Evolutionary conservation across 176 grass and related monocot genomes (phyloP), one percentile per base, ranked within the genome.

Genomic region (Poa pratensis): DNA sequence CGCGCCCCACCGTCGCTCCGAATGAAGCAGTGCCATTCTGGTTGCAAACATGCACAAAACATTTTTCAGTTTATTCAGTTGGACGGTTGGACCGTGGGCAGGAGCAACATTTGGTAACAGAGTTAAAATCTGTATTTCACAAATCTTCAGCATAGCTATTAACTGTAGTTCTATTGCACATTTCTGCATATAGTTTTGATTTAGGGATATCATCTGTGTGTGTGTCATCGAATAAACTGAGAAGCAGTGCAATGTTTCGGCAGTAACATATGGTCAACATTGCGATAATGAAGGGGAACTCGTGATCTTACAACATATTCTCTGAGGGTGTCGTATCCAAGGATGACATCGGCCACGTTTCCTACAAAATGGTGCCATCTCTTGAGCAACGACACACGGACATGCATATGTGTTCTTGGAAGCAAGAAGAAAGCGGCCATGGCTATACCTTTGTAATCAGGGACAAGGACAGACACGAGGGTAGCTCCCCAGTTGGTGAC

Each of bases 401-500:
- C 11, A 30, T 18, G 23, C 27, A 67, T 35, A 67, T 69, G 40
- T 4, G 45, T 48, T 48, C 43, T 46, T 82, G 51, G 37, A 58
- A 63, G 14, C 23, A 80, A 9, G n/a, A 71, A 12, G 17, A 24
- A 52, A 10, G 15, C 72, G 0, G 72, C 28, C 11, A 10, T 45
- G 48, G 9, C 39, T 11, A 10, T 51, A 92, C 93, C 93, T 90
- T 89, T 89, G 60, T 75, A 82, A 39, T 98, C 96, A 16, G 96
- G 96, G 37, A 95, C 73, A 58, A 92, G 39, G 77, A 91, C 83
- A 1, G 91, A 92, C 62, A 84, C 78, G n/a, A 95, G 54, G 15
- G 77, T 94, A 43, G 88, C 93, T 45, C 96, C 96, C 80, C 81
- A 95, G 58, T 98, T 98, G 53, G 89, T 94, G 83, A 98, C 26